Evolutionary conservation across 495 filamentous ascomycete species (phyloP).

Genomic region (Xylaria grammica): DNA sequence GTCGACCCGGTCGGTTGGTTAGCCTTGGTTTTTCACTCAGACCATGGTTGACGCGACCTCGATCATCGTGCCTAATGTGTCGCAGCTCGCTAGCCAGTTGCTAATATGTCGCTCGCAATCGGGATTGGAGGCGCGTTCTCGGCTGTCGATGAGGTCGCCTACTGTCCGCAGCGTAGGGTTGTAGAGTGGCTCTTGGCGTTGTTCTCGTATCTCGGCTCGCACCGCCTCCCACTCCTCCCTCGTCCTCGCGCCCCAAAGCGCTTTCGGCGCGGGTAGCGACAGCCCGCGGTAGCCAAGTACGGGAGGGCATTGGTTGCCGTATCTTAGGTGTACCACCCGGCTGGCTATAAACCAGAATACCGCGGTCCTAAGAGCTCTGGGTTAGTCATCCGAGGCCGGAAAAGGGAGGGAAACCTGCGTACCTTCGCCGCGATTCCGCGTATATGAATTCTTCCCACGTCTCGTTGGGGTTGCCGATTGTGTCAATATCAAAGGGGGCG

Average conservation of each 20-base stretch:
- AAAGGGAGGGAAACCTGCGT: background rate
- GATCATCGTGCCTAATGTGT: constrained; percentile 30
- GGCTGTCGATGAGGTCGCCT: constrained; percentile 31
- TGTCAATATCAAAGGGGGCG: constrained; percentile 23
- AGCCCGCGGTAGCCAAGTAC: constrained; percentile 28
- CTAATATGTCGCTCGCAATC: constrained; percentile 23
- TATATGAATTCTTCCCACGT: constrained; percentile 34
- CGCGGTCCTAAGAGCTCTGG: constrained; percentile 19
- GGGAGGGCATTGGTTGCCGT: constrained; percentile 26
- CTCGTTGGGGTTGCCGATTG: constrained; percentile 21
- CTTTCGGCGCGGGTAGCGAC: constrained; percentile 26
- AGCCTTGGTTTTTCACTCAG: background rate
- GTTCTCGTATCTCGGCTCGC: constrained; percentile 2
- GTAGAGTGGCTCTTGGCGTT: background rate
- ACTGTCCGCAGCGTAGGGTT: constrained; percentile 20
- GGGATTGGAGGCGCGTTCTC: constrained; percentile 19
- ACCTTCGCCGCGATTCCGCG: constrained; percentile 32
- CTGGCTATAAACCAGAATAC: constrained; percentile 32
- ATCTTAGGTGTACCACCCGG: constrained; percentile 32
- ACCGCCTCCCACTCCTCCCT: constrained; percentile 27
- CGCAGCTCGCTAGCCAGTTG: constrained; percentile 34
- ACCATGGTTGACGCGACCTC: constrained; percentile 32
- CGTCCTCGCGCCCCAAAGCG: constrained; percentile 31
- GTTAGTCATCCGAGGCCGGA: background rate
- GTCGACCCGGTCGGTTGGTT: background rate